These are phyloP conservation scores for Cyclotella baltica DNA, from an alignment of 108 stramenopile genomes.

Conservation along the genomic window DNA sequence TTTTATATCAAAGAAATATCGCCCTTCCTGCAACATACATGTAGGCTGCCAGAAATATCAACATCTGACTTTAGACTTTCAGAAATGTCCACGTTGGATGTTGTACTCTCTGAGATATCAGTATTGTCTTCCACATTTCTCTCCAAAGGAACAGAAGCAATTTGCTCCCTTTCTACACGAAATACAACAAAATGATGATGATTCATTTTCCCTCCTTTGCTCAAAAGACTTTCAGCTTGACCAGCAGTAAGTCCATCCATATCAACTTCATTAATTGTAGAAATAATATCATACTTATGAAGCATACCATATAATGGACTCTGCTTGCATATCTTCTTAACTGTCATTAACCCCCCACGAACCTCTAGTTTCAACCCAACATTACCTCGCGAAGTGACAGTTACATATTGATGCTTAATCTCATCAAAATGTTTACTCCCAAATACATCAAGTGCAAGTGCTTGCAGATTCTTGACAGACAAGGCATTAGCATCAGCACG, in stretches of 20 bases:
- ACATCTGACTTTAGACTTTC: too few relatives aligned
- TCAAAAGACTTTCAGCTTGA: not conserved
- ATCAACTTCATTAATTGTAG: constrained; percentile 4
- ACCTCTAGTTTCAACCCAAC: not conserved
- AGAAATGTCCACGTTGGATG: too few relatives aligned
- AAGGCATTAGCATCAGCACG: not conserved
- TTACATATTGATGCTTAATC: constrained; percentile 4
- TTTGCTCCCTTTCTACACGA: not conserved
- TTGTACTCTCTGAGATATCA: too few relatives aligned
- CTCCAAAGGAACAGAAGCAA: not conserved
- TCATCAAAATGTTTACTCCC: not conserved
- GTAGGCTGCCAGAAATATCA: not conserved
- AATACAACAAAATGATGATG: not conserved
- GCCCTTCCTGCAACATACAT: not conserved
- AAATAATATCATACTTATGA: constrained; percentile 4
- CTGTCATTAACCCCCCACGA: not conserved
- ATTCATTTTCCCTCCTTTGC: not conserved
- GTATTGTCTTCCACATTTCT: not conserved
- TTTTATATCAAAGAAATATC: not conserved
- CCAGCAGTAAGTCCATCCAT: not conserved
- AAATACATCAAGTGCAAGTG: not conserved
- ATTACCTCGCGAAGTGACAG: not conserved
- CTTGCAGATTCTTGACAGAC: not conserved
- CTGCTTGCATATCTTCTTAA: not conserved
- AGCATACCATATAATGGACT: constrained; percentile 2